phyloP scores from a whole-genome alignment of 495 filamentous ascomycete species.

The Venustampulla echinocandica region DNA sequence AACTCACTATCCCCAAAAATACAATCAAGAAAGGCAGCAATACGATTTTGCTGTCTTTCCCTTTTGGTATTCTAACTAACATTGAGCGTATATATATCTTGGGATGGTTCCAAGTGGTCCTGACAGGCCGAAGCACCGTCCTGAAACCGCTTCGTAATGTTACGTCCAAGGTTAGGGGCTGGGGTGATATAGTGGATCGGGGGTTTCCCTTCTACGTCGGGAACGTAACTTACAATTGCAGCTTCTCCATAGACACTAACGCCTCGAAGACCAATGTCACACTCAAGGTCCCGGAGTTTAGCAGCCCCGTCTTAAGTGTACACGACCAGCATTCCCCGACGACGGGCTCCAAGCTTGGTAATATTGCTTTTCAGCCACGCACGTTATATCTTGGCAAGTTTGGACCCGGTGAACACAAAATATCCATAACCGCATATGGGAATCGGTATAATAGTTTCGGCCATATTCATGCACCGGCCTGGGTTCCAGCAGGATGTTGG shows the following conservation, averaged over 20 bases:
- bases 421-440: conserved; percentile 19
- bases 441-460: conserved; percentile 24
- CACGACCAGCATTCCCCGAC: neutral
- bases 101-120: conserved; percentile 13
- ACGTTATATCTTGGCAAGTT: conserved; percentile 10
- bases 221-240: conserved; percentile 19
- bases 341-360: conserved; percentile 7
- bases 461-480: conserved; percentile 14
- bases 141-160: conserved; percentile 2
- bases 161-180: too few relatives aligned
- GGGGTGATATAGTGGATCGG: conserved; percentile 16
- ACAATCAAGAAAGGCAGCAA: conserved; percentile 13
- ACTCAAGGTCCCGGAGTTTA: conserved; percentile 14
- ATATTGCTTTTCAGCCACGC: conserved; percentile 19
- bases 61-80: conserved; percentile 23
- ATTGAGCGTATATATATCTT: conserved; percentile 23
- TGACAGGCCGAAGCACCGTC: conserved; percentile 6
- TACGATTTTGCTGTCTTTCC: conserved; percentile 6
- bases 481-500: conserved; percentile 4
- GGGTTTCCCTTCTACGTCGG: conserved; percentile 24
- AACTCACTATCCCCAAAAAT: conserved; percentile 2
- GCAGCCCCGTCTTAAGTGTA: conserved; percentile 16
- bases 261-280: conserved; percentile 1
- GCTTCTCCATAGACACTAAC: neutral
- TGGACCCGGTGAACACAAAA: neutral